A percentile compares a stretch with the other conserved stretches of the same genome.
phyloP scores from a whole-genome alignment of 768 basidiomycete genomes.

The Suillus ampliporus region DNA sequence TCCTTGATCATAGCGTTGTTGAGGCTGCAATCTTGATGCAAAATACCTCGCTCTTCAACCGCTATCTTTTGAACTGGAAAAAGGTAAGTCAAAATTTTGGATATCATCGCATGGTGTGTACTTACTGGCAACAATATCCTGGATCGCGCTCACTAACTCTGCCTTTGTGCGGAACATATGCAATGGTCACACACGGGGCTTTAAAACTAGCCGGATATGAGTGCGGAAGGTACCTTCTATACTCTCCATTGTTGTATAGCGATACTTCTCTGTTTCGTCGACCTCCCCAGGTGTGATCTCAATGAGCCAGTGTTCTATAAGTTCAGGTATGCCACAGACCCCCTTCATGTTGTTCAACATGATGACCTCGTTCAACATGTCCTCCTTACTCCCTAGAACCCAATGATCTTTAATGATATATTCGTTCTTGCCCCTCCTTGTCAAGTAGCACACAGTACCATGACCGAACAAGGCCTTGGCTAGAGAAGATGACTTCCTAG shows the following conservation, averaged over 20 bases:
- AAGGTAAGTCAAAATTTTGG: too few species aligned
- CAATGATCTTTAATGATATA: constrained; percentile 14
- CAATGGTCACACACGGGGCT: neutral
- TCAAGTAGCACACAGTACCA: neutral
- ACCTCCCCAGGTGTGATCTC: neutral
- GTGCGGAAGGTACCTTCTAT: neutral
- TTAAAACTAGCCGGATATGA: neutral
- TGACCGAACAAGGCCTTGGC: too few species aligned
- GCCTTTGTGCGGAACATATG: neutral
- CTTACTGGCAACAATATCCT: too few species aligned
- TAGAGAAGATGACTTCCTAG: neutral
- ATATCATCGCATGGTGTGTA: too few species aligned
- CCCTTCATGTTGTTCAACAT: constrained; percentile 11
- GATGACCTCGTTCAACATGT: constrained; percentile 7
- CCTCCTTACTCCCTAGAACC: constrained; percentile 1
- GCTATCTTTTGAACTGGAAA: too few species aligned
- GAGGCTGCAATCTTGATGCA: too few species aligned
- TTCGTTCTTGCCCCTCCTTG: neutral
- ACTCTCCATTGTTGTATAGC: neutral
- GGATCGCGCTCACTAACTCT: too few species aligned
- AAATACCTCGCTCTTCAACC: too few species aligned
- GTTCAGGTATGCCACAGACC: constrained; percentile 7
- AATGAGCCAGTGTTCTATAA: constrained; percentile 1
- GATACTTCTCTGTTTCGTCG: neutral
- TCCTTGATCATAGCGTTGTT: too few species aligned